Evolutionary conservation across 352 stramenopile genomes (phyloP).

Genomic region (Hyaloperonospora arabidopsidis): DNA sequence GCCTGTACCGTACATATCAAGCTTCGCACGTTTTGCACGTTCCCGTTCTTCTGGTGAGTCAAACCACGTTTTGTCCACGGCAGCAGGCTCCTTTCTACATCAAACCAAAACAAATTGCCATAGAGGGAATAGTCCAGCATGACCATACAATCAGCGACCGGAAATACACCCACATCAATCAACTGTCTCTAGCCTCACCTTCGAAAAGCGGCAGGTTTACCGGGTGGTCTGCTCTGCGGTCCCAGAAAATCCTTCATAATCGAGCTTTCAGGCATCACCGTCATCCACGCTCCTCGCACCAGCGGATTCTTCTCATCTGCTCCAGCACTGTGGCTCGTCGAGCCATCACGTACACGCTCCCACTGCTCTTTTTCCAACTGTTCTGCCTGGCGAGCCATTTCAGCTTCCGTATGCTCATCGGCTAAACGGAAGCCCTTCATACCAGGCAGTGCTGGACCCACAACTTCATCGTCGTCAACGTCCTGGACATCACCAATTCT

Average conservation of each 20-base stretch:
- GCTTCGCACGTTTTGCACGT: conserved; percentile 63
- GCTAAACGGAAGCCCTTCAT: conserved; percentile 70
- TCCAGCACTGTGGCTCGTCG: conserved; percentile 6
- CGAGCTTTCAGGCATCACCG: conserved; percentile 69
- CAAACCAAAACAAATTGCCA: conserved; percentile 7
- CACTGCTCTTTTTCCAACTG: conserved; percentile 63
- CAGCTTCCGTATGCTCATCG: conserved; percentile 58
- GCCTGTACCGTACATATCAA: conserved; percentile 54
- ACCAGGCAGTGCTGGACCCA: conserved; percentile 66
- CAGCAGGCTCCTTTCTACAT: conserved; percentile 58
- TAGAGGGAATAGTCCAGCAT: not conserved
- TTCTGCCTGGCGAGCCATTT: conserved; percentile 55
- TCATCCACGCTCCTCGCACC: conserved; percentile 77
- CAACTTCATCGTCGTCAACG: conserved; percentile 42
- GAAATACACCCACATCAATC: not conserved
- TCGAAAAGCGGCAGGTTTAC: conserved; percentile 57
- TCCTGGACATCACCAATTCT: conserved; percentile 2
- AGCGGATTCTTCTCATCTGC: conserved; percentile 17
- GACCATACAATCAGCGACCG: not conserved
- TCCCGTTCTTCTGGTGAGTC: conserved; percentile 74
- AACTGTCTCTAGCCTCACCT: conserved; percentile 15
- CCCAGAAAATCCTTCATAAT: conserved; percentile 72
- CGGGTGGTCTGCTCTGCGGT: conserved; percentile 34
- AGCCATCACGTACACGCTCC: conserved; percentile 27
- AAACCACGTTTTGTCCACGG: conserved; percentile 79